Base-by-base conservation (phyloP, 768 basidiomycete genomes). In the Strobilomyces confusus region DNA sequence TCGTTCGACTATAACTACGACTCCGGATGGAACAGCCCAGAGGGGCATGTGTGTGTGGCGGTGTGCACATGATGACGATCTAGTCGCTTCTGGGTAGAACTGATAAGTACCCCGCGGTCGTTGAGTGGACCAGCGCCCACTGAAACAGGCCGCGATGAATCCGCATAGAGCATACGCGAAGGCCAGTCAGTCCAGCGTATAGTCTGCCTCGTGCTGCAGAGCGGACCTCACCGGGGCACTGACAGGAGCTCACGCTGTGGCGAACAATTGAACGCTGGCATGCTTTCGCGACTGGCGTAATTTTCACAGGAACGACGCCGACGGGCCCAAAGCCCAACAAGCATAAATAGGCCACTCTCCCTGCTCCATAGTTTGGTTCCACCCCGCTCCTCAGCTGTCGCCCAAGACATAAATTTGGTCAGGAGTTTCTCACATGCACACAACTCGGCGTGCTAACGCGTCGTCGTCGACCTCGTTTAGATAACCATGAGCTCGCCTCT, bases 401-500 rank as follows among this genome's bases (percentile, higher is more conserved):
- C 32, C 11, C 5, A 9, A 20, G n/a, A 19, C 37, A 12, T 8
- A 22, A 17, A 29, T 32, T 29, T 6, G n/a, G 52, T 58, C 9
- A 46, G 55, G 13, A 14, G 8, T n/a, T 26, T 17, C 11, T 30
- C 22, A 15, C n/a, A 9, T 26, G n/a, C n/a, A 9, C 8, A 23
- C 17, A 12, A 9, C 12, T 23, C 1, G 11, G 26, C 43, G 44
- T 14, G 9, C 56, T 58, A 22, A 61, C 40, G 13, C 14, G 15
- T 20, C 14, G 33, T 20, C 20, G 19, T 20, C 19, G 19, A 11
- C 38, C 19, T 30, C 12, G 8, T 36, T 8, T 32, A 62, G 60
- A 36, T 20, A 30, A 15, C 34, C 32, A 53, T 51, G 59, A 53
- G 23, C 49, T 13, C 29, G 9, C 61, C 68, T 17, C 66, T 69